Base-by-base conservation (phyloP, 2,329 filamentous ascomycete genomes). In the Metarhizium brunneum region DNA sequence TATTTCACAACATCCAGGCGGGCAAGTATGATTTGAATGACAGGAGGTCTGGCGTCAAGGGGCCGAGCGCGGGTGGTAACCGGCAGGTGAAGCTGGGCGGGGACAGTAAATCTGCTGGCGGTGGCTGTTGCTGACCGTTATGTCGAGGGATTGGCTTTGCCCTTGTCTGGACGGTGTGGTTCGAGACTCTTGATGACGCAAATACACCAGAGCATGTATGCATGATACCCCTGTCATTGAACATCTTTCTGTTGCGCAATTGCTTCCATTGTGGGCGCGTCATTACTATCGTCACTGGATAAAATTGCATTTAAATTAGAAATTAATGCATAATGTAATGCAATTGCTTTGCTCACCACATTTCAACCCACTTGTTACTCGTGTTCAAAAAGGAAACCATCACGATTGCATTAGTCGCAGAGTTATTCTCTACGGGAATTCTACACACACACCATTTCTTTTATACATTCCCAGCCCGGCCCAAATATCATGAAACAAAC, bases 21-120 rank as follows among this genome's bases (percentile, higher is more conserved):
- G 94, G 94, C 11, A 90, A 85, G 68, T 97, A 97, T 69, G 92
- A 99, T 72, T 75, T 97, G 62, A 95, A 96, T 68, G 92, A 97
- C 71, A 81, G 92, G 66, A 82, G 92, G 67, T 92, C 88, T 58
- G 94, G 94, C 30, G 92, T 99, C 58, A 97, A 96, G 72, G 85
- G 86, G 54, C 71, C 85, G 61, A 71, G 80, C 60, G 68, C 84
- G 63, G 69, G 77, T 62, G 69, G 74, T 52, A 69, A 65, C 56
- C 66, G 71, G 59, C 71, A 77, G 57, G 73, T 84, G 16, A 78
- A 74, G 60, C 61, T 85, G 50, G 65, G 70, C 2, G 62, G 61
- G 10, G 66, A 74, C 11, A 68, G 59, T 53, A 76, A 74, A 61
- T 68, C 68, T 8, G 62, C 67, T 14, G 69, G 64, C 13, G 72